Evolutionary conservation across 306 rosid species (phyloP).

Genomic region (Fragaria vesca): DNA sequence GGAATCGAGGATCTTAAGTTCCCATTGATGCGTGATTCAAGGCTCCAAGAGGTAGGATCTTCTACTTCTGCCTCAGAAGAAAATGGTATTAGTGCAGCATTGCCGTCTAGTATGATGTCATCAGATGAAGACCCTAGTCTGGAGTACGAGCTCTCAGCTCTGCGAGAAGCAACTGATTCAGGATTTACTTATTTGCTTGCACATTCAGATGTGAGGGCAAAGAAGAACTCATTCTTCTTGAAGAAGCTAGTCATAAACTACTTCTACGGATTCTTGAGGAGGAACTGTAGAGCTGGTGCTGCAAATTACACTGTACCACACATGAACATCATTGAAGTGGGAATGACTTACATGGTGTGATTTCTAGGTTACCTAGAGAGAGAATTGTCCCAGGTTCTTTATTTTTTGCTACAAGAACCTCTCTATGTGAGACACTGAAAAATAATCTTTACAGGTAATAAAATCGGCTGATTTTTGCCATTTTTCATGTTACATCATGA

Average conservation of each 20-base stretch:
- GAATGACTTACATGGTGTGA: conserved; percentile 93
- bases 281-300: conserved; percentile 80
- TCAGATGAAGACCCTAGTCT: conserved; percentile 72
- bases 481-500: background rate
- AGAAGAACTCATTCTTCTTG: conserved; percentile 77
- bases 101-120: conserved; percentile 67
- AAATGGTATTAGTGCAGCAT: conserved; percentile 12
- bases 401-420: background rate
- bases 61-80: conserved; percentile 42
- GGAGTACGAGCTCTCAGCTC: conserved; percentile 87
- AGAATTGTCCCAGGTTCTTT: background rate
- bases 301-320: conserved; percentile 90
- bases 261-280: conserved; percentile 84
- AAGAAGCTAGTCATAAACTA: conserved; percentile 85
- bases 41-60: conserved; percentile 35
- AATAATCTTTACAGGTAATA: background rate
- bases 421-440: background rate
- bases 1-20: conserved; percentile 55
- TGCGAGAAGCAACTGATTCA: conserved; percentile 83
- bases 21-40: conserved; percentile 60
- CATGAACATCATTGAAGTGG: conserved; percentile 82
- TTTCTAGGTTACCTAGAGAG: background rate
- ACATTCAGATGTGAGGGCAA: conserved; percentile 89
- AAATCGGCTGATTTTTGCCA: background rate
- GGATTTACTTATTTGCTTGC: conserved; percentile 90